Base-by-base conservation (phyloP, 2,329 filamentous ascomycete genomes). In the Hirsutella rhossiliensis region DNA sequence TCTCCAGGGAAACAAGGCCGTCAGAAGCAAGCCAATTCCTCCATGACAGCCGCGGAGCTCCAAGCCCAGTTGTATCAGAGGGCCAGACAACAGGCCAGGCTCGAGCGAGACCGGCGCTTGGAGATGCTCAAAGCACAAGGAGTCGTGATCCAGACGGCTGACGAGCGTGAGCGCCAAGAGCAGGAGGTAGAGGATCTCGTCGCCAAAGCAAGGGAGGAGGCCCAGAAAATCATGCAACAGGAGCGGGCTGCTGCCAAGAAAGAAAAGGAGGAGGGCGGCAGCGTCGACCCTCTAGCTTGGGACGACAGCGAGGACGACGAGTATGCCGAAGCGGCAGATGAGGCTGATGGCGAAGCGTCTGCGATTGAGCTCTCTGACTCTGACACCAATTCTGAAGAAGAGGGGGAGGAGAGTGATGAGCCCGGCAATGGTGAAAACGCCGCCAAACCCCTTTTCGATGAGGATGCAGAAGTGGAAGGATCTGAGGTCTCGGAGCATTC, bases 111-210 rank as follows among this genome's bases (percentile, higher is more conserved):
- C 47, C 81, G 86, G 52, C 82, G 82, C 44, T 73, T 97, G 18
- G 79, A 87, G 45, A 74, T 81, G 52, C 73, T 98, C 36, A 80
- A 77, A 55, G 81, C 83, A 11, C 87, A 84, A 62, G 92, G 92
- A 8, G 74, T 96, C 23, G 68, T 83, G 20, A 71, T 97, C 17
- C 83, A 89, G 60, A 95, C 86, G 1, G 78, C 82, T 2, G 90
- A 96, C 62, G 89, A 98, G 60, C 79, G 86, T 18, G 84, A 89
- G 56, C 77, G 78, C 30, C 84, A 94, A 58, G 78, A 87, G 61
- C 80, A 84, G 45, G 80, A 89, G 47, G 79, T 95, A 12, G 92
- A 97, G 53, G 84, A 96, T 55, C 75, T 97, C 47, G 77, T 97
- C 23, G 83, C 90, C 40, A 88, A 82, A 54, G 90, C 89, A 18